Conservation (phyloP, 2,329 filamentous ascomycete species). For the Calonectria fujianensis region DNA sequence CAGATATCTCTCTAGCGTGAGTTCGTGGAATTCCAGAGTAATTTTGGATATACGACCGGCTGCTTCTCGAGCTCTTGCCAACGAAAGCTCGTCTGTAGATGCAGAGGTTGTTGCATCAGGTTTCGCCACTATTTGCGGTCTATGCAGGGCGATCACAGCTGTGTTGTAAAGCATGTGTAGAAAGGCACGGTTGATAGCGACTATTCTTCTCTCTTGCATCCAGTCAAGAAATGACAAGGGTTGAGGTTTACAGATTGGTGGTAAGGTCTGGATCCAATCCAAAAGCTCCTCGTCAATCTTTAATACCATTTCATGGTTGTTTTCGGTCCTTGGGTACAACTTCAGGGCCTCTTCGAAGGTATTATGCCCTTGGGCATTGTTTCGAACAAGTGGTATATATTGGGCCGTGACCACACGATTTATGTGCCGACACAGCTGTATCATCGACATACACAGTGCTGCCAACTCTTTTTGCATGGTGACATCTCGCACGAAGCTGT, state of each 20-base stretch:
- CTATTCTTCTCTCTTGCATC: slow-evolving; percentile 74
- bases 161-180: slow-evolving; percentile 96
- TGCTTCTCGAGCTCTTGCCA: not conserved
- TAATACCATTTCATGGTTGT: slow-evolving; percentile 86
- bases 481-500: slow-evolving; percentile 81
- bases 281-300: slow-evolving; percentile 86
- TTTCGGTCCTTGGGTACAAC: slow-evolving; percentile 90
- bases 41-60: not conserved
- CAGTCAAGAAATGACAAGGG: slow-evolving; percentile 72
- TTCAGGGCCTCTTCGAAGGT: not conserved
- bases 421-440: slow-evolving; percentile 91
- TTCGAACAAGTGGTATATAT: slow-evolving; percentile 85
- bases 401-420: slow-evolving; percentile 92
- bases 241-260: slow-evolving; percentile 81
- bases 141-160: slow-evolving; percentile 90
- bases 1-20: not conserved
- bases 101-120: not conserved
- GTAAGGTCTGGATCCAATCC: slow-evolving; percentile 84
- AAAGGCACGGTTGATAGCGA: slow-evolving; percentile 85
- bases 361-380: slow-evolving; percentile 88
- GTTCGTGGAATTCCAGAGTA: not conserved
- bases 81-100: not conserved
- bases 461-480: slow-evolving; percentile 86
- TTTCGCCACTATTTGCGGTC: slow-evolving; percentile 58
- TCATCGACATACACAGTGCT: slow-evolving; percentile 92